Base-by-base conservation (phyloP, 768 basidiomycete genomes). In the Harrya chromipes region DNA sequence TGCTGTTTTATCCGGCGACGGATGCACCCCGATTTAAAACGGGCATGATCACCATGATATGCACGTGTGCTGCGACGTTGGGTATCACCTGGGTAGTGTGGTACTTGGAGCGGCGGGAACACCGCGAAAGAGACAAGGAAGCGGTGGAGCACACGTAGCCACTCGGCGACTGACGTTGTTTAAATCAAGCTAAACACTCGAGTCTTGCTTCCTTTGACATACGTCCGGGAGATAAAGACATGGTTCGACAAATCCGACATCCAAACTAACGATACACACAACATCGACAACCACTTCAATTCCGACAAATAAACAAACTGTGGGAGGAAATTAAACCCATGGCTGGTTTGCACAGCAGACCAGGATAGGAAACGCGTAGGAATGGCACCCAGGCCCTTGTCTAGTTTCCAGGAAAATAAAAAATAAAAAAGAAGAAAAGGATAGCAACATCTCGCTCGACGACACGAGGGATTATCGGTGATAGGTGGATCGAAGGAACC, bases 1-100 rank as follows among this genome's bases (percentile, higher is more conserved):
- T 85, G 8, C 74, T 87, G 19, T 82, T 85, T 62, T 87, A 87
- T 65, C 82, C 80, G n/a, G 84, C 85, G 5, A 83, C 82, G 21
- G 82, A 87, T 44, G 85, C 84, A 5, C 85, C 87, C 5, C 68
- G 69, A 21, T 88, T 87, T 65, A 72, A 61, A 16, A 86, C 79
- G 49, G 86, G 85, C 19, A 81, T 84, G 80, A 80, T 81, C 55
- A 79, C 83, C 10, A 83, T 85, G 81, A 73, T 85, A 29, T 78
- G 77, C 39, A 75, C 74, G 0, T 77, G 77, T 37, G 65, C 72
- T 21, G 80, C 80, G n/a, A 84, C 84, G 10, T 64, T 85, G 14
- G 68, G 52, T 6, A 72, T 76, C 24, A 85, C 83, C 4, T 78
- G 71, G 69, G 35, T 80, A 12, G 83, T 83, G 42, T 82, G 79